Conservation (phyloP, 805 yeast species). For the Isabelozyma pseudorhagii region DNA sequence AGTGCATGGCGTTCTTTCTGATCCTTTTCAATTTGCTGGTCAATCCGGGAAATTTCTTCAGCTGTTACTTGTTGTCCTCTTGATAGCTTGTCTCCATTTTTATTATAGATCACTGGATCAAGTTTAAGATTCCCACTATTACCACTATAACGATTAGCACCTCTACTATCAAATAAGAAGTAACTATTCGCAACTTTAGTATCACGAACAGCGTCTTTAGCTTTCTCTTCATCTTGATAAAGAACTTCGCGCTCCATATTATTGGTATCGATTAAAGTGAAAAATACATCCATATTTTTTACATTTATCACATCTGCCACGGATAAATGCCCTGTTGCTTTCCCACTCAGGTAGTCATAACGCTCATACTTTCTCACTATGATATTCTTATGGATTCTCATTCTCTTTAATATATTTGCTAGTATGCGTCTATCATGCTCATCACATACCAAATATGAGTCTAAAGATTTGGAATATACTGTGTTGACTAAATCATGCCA, state of each 20-base stretch:
- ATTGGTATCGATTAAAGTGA: conserved; percentile 60
- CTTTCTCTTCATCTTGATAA: conserved; percentile 48
- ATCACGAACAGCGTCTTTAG: conserved; percentile 36
- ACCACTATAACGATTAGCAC: conserved; percentile 33
- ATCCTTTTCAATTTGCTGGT: conserved; percentile 13
- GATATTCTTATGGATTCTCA: conserved; percentile 35
- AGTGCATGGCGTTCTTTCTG: conserved; percentile 9
- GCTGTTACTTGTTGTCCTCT: conserved; percentile 11
- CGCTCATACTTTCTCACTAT: conserved; percentile 53
- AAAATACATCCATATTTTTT: conserved; percentile 51
- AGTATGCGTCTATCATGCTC: conserved; percentile 51
- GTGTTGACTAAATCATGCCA: conserved; percentile 67
- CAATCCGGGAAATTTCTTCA: conserved; percentile 11
- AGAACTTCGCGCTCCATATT: conserved; percentile 59
- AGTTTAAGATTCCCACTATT: conserved; percentile 43
- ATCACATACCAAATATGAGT: conserved; percentile 65
- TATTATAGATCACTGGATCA: conserved; percentile 51
- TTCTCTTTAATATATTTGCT: conserved; percentile 27
- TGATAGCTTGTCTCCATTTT: conserved; percentile 27
- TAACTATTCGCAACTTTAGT: conserved; percentile 41
- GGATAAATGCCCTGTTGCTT: conserved; percentile 37
- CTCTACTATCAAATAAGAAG: conserved; percentile 36
- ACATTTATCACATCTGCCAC: conserved; percentile 63
- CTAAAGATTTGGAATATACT: conserved; percentile 46
- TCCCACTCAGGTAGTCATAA: conserved; percentile 49